Conservation (phyloP, 192 early-diverging fungal genomes). For the Coemansia sp. region DNA sequence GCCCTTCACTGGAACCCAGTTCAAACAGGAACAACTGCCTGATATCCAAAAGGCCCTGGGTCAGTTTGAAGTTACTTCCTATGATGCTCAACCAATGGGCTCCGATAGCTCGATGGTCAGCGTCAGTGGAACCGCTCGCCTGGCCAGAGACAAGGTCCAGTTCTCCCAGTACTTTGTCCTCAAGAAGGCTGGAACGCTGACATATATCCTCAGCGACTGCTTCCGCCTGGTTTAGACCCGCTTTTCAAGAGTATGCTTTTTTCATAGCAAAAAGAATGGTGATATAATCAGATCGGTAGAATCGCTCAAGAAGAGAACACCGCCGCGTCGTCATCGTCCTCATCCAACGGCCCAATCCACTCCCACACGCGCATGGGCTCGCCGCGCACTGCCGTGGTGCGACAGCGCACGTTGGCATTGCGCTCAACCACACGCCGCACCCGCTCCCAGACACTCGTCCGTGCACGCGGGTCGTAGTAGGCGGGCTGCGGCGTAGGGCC, state of each 20-base stretch:
- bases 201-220: slow-evolving; percentile 32
- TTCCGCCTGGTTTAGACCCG: slow-evolving; percentile 30
- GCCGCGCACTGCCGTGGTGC: slow-evolving; percentile 52
- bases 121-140: slow-evolving; percentile 10
- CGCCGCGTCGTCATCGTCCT: slow-evolving; percentile 15
- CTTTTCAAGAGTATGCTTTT: background rate
- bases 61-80: slow-evolving; percentile 13
- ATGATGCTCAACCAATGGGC: slow-evolving; percentile 20
- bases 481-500: background rate
- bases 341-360: slow-evolving; percentile 53
- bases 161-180: slow-evolving; percentile 34
- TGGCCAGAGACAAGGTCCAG: slow-evolving; percentile 11
- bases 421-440: slow-evolving; percentile 52
- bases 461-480: slow-evolving; percentile 38
- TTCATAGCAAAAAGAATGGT: background rate
- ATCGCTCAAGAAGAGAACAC: background rate
- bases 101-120: background rate
- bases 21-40: slow-evolving; percentile 7
- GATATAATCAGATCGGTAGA: background rate
- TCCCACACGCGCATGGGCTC: slow-evolving; percentile 62
- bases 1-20: slow-evolving; percentile 14
- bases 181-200: slow-evolving; percentile 3
- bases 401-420: slow-evolving; percentile 55
- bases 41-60: slow-evolving; percentile 6
- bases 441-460: slow-evolving; percentile 54